Conservation (phyloP, 129 eudicot genomes). For the Escallonia herrerae region DNA sequence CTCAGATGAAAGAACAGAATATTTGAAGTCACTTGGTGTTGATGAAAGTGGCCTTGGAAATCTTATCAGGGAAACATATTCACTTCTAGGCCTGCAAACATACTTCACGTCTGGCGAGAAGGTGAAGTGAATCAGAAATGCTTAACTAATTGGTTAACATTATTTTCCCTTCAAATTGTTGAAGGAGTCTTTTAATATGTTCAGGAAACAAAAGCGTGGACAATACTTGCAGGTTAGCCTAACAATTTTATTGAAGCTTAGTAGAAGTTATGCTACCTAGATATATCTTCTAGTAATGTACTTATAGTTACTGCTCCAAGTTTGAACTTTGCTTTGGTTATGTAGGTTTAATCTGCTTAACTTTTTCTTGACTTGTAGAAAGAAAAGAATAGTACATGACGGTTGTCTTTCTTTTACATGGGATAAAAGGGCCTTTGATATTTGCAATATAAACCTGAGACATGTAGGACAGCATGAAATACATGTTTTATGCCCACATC, state of each 20-base stretch:
- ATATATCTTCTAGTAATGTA: neutral
- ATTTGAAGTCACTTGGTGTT: constrained; percentile 82
- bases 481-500: neutral
- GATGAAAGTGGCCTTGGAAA: constrained; percentile 93
- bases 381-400: too few relatives aligned
- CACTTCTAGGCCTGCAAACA: constrained; percentile 85
- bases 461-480: too few relatives aligned
- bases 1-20: constrained; percentile 77
- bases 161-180: constrained; percentile 2
- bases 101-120: constrained; percentile 95
- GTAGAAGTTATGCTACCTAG: neutral
- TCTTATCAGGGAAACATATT: constrained; percentile 88
- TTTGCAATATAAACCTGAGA: too few relatives aligned
- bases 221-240: constrained; percentile 75
- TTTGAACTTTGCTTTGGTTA: too few relatives aligned
- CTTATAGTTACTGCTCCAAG: too few relatives aligned
- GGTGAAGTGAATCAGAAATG: constrained; percentile 30
- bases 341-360: too few relatives aligned
- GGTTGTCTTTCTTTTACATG: too few relatives aligned
- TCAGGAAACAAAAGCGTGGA: constrained; percentile 98
- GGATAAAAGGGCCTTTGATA: too few relatives aligned
- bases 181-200: constrained; percentile 1
- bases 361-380: neutral
- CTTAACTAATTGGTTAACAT: constrained; percentile 4
- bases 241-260: constrained; percentile 11